Percentiles rank a stretch among this genome's conserved stretches.
Conservation (phyloP, 768 basidiomycete genomes). For the Candolleomyces eurysporus region DNA sequence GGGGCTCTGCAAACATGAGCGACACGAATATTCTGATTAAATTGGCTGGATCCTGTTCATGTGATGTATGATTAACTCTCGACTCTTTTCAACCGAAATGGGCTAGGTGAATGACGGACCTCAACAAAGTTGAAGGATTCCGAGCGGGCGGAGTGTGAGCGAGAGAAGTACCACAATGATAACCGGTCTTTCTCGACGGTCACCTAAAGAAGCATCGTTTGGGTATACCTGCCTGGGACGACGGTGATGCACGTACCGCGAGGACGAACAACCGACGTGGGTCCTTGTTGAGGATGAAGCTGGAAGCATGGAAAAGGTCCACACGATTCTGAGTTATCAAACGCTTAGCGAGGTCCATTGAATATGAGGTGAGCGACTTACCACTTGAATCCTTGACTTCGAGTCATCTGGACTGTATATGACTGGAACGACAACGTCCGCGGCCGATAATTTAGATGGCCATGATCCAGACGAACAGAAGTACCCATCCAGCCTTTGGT, state of each 20-base stretch:
- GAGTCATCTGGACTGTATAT: no score
- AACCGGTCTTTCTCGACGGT: constrained; percentile 13
- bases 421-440: no score
- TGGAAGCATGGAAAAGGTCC: no score
- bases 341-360: no score
- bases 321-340: no score
- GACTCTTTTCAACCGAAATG: background rate
- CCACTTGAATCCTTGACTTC: no score
- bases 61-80: background rate
- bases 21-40: background rate
- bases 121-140: constrained; percentile 10
- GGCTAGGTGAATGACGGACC: background rate
- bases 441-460: no score
- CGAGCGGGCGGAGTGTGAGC: constrained; percentile 16
- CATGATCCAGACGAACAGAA: no score
- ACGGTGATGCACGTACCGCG: background rate
- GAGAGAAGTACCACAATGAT: constrained; percentile 18
- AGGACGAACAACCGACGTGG: background rate
- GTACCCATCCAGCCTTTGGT: no score
- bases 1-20: background rate
- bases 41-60: background rate
- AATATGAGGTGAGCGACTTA: no score
- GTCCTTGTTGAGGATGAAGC: background rate
- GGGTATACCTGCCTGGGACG: background rate
- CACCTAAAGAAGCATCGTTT: constrained; percentile 6